Base-by-base conservation (phyloP, 2,329 filamentous ascomycete species). In the Colletotrichum sojae region DNA sequence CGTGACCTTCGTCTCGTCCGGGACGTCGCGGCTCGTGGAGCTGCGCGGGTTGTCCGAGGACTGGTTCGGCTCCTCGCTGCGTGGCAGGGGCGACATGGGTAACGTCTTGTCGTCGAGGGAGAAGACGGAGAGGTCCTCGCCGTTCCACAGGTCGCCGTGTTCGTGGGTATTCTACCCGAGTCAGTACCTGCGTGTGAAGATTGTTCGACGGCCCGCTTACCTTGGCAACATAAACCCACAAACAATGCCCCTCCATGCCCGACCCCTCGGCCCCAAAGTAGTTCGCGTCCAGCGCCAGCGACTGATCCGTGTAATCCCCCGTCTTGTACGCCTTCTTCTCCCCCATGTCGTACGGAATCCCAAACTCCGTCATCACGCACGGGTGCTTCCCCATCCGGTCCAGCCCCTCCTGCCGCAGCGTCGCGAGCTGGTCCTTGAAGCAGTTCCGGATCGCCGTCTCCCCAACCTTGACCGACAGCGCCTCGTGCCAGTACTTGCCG, bases 331-430 rank as follows among this genome's bases (percentile, higher is more conserved):
- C 96, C 76, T 96, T 87, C 80, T 97, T 95, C 73, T 97, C 91
- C 76, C 99, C 95, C 97, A 99, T 98, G 77, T 99, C 96, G 77
- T 97, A 99, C 0, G 96, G 96, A 67, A 99, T 98, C 8, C 96
- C 96, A 75, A 98, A 98, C 78, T 99, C 96, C 0, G 94, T 97
- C 79, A 98, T 90, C 5, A 99, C 82, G 74, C 94, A 94, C 0
- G 96, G 96, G 74, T 97, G 95, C 22, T 92, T 90, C 20, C 96
- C 96, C 84, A 94, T 94, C 68, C 94, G 90, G 63, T 97, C 92
- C n/a, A 92, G 82, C 0, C 95, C 97, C 80, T 99, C 96, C 73
- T 97, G 87, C 57, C 91, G 88, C 60, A 99, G 92, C 0, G 91
- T 92, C 6, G 89, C 89, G 43, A 99, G 87, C 77, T 99, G 96